Evolutionary conservation across 805 yeast species (phyloP), one percentile per base, ranked within the genome.

Genomic region (Scheffersomyces coipomensis): DNA sequence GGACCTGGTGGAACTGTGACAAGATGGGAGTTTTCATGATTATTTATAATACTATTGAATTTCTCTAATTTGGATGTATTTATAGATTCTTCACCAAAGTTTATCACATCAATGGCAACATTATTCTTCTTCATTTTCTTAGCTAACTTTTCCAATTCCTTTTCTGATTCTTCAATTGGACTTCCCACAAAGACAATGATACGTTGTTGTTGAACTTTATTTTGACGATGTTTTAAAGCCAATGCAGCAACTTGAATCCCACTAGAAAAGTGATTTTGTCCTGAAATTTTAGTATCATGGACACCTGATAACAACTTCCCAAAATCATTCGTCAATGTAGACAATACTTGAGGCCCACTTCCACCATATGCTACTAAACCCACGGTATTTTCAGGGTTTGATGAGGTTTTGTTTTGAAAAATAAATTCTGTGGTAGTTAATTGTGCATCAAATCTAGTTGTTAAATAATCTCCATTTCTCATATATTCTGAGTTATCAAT

Each of bases 401-500:
- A 71, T 56, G 84, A 83, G 46, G 88, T 79, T 65, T 93, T 91
- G 47, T 86, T 80, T 47, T 85, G 84, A 70, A 93, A 95, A 33
- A 93, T 80, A 51, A 82, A 72, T 51, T 88, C 93, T 21, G 90
- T 89, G 8, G 97, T 82, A 46, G 93, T 96, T 45, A 86, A 71
- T 64, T 93, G 97, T 1, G 98, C 97, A 47, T 86, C 95, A 58
- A 82, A 90, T 55, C 99, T 76, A 12, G 90, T 83, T 13, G 95
- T 81, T 26, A 86, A 76, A 56, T 83, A 93, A 62, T 93, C 99
- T 23, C 98, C 99, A 60, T 93, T 93, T 55, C 99, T 77, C 79
- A 90, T 86, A 64, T 76, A 91, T 68, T 93, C 99, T 37, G 97
- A 88, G 73, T 89, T 91, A 72, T 93, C 99, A 57, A 93, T 78